Evolutionary conservation across 169 alveolate species (phyloP).

Genomic region (Plasmodium blacklocki): DNA sequence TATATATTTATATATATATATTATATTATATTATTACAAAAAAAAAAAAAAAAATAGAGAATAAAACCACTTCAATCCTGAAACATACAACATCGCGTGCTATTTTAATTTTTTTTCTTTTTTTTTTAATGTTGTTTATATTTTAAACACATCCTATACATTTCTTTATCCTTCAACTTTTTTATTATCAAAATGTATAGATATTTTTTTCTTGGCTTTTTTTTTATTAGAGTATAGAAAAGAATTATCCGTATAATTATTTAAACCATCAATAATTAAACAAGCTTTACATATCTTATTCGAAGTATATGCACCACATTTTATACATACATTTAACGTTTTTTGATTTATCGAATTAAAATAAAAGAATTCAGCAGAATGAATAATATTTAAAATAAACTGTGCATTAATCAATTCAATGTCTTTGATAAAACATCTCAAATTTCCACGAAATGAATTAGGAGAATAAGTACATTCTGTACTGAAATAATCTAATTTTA

Average conservation of each 20-base stretch:
- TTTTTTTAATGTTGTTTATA: too few relatives aligned
- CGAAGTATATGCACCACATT: conserved; percentile 75
- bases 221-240: conserved; percentile 54
- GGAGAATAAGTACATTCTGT: conserved; percentile 98
- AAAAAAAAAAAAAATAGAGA: too few relatives aligned
- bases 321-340: conserved; percentile 16
- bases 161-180: background rate
- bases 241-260: conserved; percentile 62
- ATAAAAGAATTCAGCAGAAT: conserved; percentile 79
- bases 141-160: background rate
- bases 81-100: too few relatives aligned
- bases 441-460: conserved; percentile 97
- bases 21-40: too few relatives aligned
- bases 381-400: conserved; percentile 78
- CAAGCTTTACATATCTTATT: conserved; percentile 65
- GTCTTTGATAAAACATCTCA: conserved; percentile 94
- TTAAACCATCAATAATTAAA: conserved; percentile 53
- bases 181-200: conserved; percentile 23
- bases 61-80: too few relatives aligned
- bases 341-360: conserved; percentile 53
- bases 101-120: too few relatives aligned
- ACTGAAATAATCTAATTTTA: conserved; percentile 95
- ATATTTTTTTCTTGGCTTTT: conserved; percentile 37
- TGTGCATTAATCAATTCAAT: conserved; percentile 88
- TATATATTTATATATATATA: too few relatives aligned